Evolutionary conservation across 2,329 filamentous ascomycete genomes (phyloP), one percentile per base, ranked within the genome.

Genomic region (Aotearoamyces nothofagi): DNA sequence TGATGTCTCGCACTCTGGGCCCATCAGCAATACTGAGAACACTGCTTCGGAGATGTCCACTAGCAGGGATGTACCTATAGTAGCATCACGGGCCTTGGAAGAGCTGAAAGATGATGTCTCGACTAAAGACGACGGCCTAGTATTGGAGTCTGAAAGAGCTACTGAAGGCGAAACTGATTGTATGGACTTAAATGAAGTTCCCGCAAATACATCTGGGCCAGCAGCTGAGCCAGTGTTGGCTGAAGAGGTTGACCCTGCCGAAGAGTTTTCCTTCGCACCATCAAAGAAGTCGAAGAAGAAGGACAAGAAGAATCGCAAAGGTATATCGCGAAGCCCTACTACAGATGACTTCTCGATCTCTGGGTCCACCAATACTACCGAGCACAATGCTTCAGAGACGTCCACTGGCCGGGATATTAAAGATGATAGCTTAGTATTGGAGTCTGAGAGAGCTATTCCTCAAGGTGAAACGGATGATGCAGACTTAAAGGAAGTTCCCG

Each of bases 261-360:
- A 26, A 11, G 13, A 26, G 10, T 15, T 16, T n/a, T 10, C 15
- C 5, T 4, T 26, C 15, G n/a, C 24, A 14, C 15, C 11, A 15
- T 11, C 9, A 4, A 26, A 16, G 24, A 17, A 26, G 11, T 24
- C 27, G 26, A 26, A 20, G 19, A 41, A 33, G 22, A 36, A 29
- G 25, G 33, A 31, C 19, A 13, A 12, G 9, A 17, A 17, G 17
- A 19, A 22, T n/a, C 22, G 7, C 17, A 33, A 14, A 33, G 37
- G 8, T 8, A 19, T 12, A 26, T 17, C 24, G 7, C 11, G 24
- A 3, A 26, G 12, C 12, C 15, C 15, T 15, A 9, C 24, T 9
- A 13, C 17, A 24, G 15, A 3, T 15, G n/a, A n/a, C n/a, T n/a
- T n/a, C n/a, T n/a, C n/a, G n/a, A n/a, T n/a, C n/a, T n/a, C n/a